Base-by-base conservation (phyloP, 352 stramenopile genomes). In the Phytophthora cryptogea region DNA sequence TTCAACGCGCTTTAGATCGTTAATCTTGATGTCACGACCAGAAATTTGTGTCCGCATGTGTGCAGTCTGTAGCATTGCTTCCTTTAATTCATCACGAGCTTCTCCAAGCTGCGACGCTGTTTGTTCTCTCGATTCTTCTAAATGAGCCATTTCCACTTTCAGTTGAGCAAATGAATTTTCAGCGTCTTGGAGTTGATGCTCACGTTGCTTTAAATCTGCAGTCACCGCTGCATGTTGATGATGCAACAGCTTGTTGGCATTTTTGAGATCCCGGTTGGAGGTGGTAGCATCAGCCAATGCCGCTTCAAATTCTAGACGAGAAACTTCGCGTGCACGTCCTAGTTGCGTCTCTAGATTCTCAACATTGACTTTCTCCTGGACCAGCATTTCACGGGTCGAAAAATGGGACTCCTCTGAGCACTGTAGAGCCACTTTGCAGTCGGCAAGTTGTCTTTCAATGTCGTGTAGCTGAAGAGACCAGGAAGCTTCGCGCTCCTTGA, bases 401-500 rank as follows among this genome's bases (percentile, higher is more conserved):
- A 10, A 35, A 11, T 63, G 64, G 7, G 49, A 61, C 16, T 74
- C 52, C 35, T 89, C 69, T 8, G 66, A 71, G 43, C 50, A 35
- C 16, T 54, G 40, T 14, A 79, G 17, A 41, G 45, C 55, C 32
- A 17, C 56, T 33, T 42, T 59, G 8, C 63, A 43, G 40, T 83
- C 63, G 20, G 51, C 44, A 6, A 88, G 54, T 43, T 69, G 45
- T 9, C 61, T 55, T 42, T 86, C 51, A 13, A 73, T 64, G 35
- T 80, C 54, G n/a, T 72, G 66, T 9, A 74, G 66, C 14, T 81
- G 68, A 30, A 90, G 61, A 7, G 61, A 81, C 76, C 74, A 89
- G 3, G 80, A 80, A 27, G 66, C 63, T 51, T 90, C 72, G 9
- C 80, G 80, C 53, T 90, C 69, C 58, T 89, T 89, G 26, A 81